Evolutionary conservation across 441 rosid genomes (phyloP).

Genomic region (Aleurites moluccanus): DNA sequence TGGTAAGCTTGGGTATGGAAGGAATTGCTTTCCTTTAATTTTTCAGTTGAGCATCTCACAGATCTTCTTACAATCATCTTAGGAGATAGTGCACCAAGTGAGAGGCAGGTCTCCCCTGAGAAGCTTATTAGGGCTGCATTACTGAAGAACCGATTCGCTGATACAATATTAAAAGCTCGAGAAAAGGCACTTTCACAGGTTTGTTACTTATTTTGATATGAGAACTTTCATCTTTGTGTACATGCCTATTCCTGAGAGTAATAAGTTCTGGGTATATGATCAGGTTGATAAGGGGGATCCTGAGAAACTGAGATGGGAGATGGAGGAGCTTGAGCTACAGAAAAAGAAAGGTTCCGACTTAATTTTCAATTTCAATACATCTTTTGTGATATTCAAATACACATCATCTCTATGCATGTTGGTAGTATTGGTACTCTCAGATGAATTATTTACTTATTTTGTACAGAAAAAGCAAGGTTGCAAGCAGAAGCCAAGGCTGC

Average conservation of each 20-base stretch:
- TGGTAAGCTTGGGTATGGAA: constrained; percentile 67
- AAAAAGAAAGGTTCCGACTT: constrained; percentile 59
- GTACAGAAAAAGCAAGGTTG: constrained; percentile 67
- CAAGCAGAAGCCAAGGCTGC: constrained; percentile 87
- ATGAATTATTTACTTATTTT: neutral
- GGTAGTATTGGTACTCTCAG: constrained; percentile 1
- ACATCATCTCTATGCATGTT: neutral
- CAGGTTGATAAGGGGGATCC: constrained; percentile 76
- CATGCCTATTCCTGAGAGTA: neutral
- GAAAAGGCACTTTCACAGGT: constrained; percentile 84
- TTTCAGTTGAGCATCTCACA: constrained; percentile 39
- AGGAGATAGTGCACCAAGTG: constrained; percentile 72
- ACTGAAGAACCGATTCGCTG: constrained; percentile 79
- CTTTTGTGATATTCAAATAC: neutral
- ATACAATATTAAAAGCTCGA: constrained; percentile 80
- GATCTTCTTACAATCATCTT: constrained; percentile 40
- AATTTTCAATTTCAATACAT: neutral
- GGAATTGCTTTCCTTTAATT: constrained; percentile 34
- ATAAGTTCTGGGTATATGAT: neutral
- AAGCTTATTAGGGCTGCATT: constrained; percentile 73
- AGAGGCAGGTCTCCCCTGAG: constrained; percentile 75
- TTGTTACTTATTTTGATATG: constrained; percentile 7
- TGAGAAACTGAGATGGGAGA: constrained; percentile 60
- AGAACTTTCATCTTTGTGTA: neutral
- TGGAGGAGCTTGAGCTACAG: constrained; percentile 73